Base-by-base conservation (phyloP, 495 filamentous ascomycete genomes). In the Annulohypoxylon bovei region DNA sequence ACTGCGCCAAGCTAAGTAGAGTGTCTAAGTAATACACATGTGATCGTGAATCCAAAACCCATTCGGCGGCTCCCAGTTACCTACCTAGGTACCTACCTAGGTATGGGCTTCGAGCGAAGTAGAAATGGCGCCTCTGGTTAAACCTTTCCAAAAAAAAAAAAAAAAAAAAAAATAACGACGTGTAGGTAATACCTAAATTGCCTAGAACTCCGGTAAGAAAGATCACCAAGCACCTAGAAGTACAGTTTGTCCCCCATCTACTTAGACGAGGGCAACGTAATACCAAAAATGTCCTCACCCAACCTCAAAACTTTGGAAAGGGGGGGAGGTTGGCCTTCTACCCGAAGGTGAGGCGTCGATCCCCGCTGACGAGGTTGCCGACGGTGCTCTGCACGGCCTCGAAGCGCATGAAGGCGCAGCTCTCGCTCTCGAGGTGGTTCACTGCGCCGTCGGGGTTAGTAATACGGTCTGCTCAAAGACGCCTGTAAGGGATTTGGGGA, bases 381-480 rank as follows among this genome's bases (percentile, higher is more conserved):
- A 67, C 50, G 32, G 23, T 63, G 11, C 28, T 63, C 63, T 71
- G 68, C 80, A 78, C 76, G 14, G 54, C 50, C 32, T 74, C 73
- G 67, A 88, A 88, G 47, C 81, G 76, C 67, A 83, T 82, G 50
- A 76, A 84, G 1, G 64, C 65, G 68, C 86, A 89, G 0, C 72
- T 67, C 71, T 87, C 85, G 73, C 84, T 87, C 69, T 88, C 86
- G 12, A 87, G 69, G 62, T 87, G 85, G 65, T 81, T 83, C 72
- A 86, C 57, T 71, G 7, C n/a, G 6, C 9, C 55, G 22, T 4
- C 18, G 23, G 27, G 23, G 11, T 49, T 49, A 33, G 42, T 20
- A 68, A 28, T 20, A 40, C 22, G 6, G 28, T 7, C 28, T 22
- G 35, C 18, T 11, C 20, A 6, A n/a, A n/a, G 12, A 39, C 32